phyloP scores from a whole-genome alignment of 257 asterid genomes.

The Mentha longifolia region DNA sequence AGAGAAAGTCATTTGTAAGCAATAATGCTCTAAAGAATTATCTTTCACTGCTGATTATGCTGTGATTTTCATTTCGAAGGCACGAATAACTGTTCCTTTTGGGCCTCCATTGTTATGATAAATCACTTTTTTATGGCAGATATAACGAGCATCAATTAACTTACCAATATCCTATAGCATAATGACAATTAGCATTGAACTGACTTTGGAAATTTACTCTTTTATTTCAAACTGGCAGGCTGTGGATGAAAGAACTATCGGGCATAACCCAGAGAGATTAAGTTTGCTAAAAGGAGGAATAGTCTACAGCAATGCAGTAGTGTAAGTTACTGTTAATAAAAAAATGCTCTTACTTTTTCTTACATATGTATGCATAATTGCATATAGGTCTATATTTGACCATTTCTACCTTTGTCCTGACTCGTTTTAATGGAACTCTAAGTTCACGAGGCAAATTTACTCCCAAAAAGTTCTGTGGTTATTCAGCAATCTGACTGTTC shows the following conservation, averaged over 20 bases:
- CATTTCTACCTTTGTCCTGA: conserved; percentile 4
- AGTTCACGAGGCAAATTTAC: conserved; percentile 10
- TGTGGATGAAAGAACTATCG: conserved; percentile 83
- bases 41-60: conserved; percentile 6
- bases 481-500: conserved; percentile 17
- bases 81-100: not conserved
- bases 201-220: conserved; percentile 7
- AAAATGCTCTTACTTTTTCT: conserved; percentile 21
- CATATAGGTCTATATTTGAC: not conserved
- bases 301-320: conserved; percentile 84
- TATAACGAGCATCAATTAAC: not conserved
- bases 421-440: conserved; percentile 17
- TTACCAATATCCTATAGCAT: conserved; percentile 6
- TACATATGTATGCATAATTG: not conserved
- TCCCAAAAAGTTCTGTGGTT: conserved; percentile 17
- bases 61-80: conserved; percentile 14
- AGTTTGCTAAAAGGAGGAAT: conserved; percentile 93
- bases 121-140: not conserved
- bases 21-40: not conserved
- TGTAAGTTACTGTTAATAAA: conserved; percentile 53
- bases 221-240: conserved; percentile 59
- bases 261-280: conserved; percentile 93
- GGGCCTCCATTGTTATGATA: not conserved
- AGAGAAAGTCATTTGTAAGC: conserved; percentile 3
- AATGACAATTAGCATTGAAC: not conserved